Conservation (phyloP, 2,329 filamentous ascomycete genomes). For the Clarireedia hainanense region DNA sequence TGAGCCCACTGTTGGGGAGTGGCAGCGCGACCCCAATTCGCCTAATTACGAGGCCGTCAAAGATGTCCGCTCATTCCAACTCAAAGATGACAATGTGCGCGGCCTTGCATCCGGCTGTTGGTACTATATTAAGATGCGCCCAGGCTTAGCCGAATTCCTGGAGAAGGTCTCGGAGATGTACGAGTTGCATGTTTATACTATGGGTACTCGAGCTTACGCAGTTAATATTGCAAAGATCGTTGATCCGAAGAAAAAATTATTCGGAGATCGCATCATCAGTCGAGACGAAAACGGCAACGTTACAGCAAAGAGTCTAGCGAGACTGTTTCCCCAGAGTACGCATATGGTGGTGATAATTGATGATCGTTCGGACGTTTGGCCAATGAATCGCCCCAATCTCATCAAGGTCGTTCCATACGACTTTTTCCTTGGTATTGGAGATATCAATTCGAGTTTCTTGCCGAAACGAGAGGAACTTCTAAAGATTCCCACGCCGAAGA, state of each 20-base stretch:
- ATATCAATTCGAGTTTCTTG: constrained; percentile 96
- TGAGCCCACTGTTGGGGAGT: constrained; percentile 91
- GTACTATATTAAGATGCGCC: constrained; percentile 98
- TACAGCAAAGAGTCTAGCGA: constrained; percentile 79
- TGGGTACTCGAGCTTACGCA: constrained; percentile 97
- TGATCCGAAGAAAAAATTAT: constrained; percentile 81
- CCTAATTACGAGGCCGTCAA: constrained; percentile 88
- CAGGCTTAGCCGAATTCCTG: constrained; percentile 75
- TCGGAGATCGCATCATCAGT: constrained; percentile 91
- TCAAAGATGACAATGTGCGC: constrained; percentile 74
- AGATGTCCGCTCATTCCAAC: constrained; percentile 80
- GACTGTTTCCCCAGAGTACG: constrained; percentile 91
- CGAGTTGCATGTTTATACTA: constrained; percentile 97
- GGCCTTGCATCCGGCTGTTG: constrained; percentile 66
- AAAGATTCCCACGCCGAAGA: constrained; percentile 19
- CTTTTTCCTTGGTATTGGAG: constrained; percentile 95
- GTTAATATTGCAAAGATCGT: constrained; percentile 86
- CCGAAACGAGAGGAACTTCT: constrained; percentile 62
- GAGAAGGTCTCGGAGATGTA: constrained; percentile 71
- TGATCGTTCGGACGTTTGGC: constrained; percentile 93
- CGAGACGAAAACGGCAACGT: constrained; percentile 95
- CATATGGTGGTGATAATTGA: constrained; percentile 99
- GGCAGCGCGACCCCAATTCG: constrained; percentile 81
- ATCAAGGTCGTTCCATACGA: constrained; percentile 95
- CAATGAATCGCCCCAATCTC: constrained; percentile 79